Percentiles rank a stretch among this genome's conserved stretches.
Evolutionary conservation across 371 early-diverging fungal genomes (phyloP).

Genomic region (Apophysomyces trapeziformis): DNA sequence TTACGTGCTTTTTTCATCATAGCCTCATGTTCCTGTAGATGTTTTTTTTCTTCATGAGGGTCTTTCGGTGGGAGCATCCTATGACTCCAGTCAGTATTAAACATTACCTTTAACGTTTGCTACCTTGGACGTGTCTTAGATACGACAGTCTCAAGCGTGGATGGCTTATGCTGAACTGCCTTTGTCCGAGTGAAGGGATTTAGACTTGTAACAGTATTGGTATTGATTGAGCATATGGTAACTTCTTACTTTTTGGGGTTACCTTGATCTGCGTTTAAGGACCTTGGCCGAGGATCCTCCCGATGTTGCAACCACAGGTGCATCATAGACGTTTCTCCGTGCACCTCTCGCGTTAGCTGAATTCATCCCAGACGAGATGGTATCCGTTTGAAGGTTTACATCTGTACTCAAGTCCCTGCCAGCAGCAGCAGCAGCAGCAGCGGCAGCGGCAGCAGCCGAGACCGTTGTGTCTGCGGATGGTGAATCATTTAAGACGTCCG

Average conservation of each 20-base stretch:
- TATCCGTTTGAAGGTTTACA: not conserved
- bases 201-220: constrained; percentile 24
- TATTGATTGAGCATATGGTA: not conserved
- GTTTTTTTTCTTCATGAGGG: constrained; percentile 53
- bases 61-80: constrained; percentile 57
- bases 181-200: constrained; percentile 44
- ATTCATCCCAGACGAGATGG: not conserved
- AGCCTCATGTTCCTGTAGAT: constrained; percentile 50
- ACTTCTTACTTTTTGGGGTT: constrained; percentile 8
- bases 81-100: not conserved
- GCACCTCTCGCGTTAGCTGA: constrained; percentile 34
- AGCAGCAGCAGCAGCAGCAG: constrained; percentile 24
- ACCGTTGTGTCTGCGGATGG: constrained; percentile 20
- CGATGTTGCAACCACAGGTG: constrained; percentile 40
- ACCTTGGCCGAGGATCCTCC: constrained; percentile 45
- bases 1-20: constrained; percentile 57
- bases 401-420: constrained; percentile 15
- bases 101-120: not conserved
- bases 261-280: constrained; percentile 41
- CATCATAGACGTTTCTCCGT: constrained; percentile 44
- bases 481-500: constrained; percentile 48
- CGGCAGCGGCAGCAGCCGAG: constrained; percentile 21
- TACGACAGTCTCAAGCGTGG: constrained; percentile 48
- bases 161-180: constrained; percentile 38
- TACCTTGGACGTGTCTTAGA: constrained; percentile 59